Evolutionary conservation across 1,284 basidiomycete genomes (phyloP).

Genomic region (Coniferiporia sulphurascens): DNA sequence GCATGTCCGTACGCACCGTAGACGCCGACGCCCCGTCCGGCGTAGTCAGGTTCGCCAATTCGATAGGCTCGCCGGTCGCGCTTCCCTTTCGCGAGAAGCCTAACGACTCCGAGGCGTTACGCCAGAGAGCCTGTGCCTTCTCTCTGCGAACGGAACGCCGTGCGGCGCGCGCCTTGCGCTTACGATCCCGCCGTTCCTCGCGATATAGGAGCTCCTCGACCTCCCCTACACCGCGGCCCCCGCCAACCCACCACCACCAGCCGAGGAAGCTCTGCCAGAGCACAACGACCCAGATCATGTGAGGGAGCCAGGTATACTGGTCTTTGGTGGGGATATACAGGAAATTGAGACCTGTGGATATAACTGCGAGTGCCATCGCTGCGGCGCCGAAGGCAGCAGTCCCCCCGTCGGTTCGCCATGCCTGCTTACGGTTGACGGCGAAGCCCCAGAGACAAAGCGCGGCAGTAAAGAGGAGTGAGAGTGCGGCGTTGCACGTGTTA

Average conservation of each 20-base stretch:
- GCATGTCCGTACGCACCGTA: too few relatives aligned
- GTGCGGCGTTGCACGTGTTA: slow-evolving; percentile 93
- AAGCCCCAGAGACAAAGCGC: slow-evolving; percentile 93
- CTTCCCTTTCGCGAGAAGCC: slow-evolving; percentile 1
- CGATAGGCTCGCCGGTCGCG: not conserved
- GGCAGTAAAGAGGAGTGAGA: slow-evolving; percentile 89
- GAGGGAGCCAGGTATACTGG: slow-evolving; percentile 81
- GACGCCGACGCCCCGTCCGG: too few relatives aligned
- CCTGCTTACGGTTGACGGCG: slow-evolving; percentile 76
- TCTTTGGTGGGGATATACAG: slow-evolving; percentile 79
- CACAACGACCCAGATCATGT: slow-evolving; percentile 81
- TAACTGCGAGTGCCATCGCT: slow-evolving; percentile 71
- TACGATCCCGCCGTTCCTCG: slow-evolving; percentile 53
- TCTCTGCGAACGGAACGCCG: slow-evolving; percentile 39
- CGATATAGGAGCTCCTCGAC: slow-evolving; percentile 54
- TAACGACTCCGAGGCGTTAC: slow-evolving; percentile 4
- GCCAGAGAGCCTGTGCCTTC: slow-evolving; percentile 48
- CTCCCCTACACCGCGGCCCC: slow-evolving; percentile 68
- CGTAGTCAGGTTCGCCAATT: too few relatives aligned
- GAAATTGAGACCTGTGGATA: slow-evolving; percentile 82
- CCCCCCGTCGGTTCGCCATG: slow-evolving; percentile 94
- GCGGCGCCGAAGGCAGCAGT: slow-evolving; percentile 91
- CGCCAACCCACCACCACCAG: slow-evolving; percentile 98
- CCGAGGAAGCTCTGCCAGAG: slow-evolving; percentile 91
- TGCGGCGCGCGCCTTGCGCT: slow-evolving; percentile 37